A percentile compares a stretch with the other conserved stretches of the same genome.
These are phyloP conservation scores for Plasmopara halstedii DNA, from an alignment of 352 stramenopile species.

Conservation along the genomic window DNA sequence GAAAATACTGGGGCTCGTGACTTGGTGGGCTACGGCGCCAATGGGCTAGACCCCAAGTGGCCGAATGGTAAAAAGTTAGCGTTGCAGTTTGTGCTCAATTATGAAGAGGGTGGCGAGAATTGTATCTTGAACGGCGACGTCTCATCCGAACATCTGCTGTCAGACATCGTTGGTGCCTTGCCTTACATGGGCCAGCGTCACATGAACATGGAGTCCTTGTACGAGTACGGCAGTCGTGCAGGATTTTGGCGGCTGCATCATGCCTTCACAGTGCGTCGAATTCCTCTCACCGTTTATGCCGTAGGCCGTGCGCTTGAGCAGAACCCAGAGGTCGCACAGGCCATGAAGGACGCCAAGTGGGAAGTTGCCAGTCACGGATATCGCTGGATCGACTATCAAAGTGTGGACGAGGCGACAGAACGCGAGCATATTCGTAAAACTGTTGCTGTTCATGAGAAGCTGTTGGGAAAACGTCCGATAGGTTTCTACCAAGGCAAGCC, in stretches of 20 bases:
- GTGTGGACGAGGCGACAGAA: slow-evolving; percentile 88
- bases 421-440: slow-evolving; percentile 89
- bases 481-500: slow-evolving; percentile 96
- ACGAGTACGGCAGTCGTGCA: slow-evolving; percentile 92
- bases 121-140: slow-evolving; percentile 87
- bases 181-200: slow-evolving; percentile 70
- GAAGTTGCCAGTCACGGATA: slow-evolving; percentile 93
- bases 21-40: slow-evolving; percentile 82
- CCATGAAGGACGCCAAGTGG: slow-evolving; percentile 91
- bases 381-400: slow-evolving; percentile 95
- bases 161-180: slow-evolving; percentile 85
- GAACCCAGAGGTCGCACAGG: slow-evolving; percentile 82
- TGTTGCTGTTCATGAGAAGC: slow-evolving; percentile 86
- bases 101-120: slow-evolving; percentile 94
- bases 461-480: slow-evolving; percentile 85
- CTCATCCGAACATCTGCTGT: slow-evolving; percentile 88
- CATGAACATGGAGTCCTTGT: slow-evolving; percentile 94
- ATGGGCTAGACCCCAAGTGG: slow-evolving; percentile 71
- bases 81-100: slow-evolving; percentile 95
- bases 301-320: slow-evolving; percentile 93
- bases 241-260: slow-evolving; percentile 94
- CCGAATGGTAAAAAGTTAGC: slow-evolving; percentile 81
- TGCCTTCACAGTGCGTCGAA: slow-evolving; percentile 80
- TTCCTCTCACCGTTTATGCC: slow-evolving; percentile 91
- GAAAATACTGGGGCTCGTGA: slow-evolving; percentile 48